Percentiles rank a stretch among this genome's conserved stretches.
These are phyloP conservation scores for Grigorovia humatica DNA, from an alignment of 805 yeast genomes.

Conservation along the genomic window DNA sequence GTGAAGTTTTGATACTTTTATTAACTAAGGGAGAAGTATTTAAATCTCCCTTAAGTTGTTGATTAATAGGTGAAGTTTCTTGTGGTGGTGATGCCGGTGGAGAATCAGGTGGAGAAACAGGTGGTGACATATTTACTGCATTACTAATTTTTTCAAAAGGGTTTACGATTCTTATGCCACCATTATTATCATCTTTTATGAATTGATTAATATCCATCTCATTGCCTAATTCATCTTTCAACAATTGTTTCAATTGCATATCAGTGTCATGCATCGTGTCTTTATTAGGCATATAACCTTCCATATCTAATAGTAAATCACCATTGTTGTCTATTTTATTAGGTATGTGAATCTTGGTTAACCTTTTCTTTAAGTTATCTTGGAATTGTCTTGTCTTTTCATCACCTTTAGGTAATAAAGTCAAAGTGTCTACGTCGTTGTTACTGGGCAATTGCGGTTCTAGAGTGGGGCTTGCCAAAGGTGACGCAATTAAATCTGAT, in stretches of 20 bases:
- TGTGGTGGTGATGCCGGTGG: neutral
- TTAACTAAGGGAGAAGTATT: neutral
- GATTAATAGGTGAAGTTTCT: neutral
- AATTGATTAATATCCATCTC: constrained; percentile 37
- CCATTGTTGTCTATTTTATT: constrained; percentile 83
- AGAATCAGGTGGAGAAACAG: neutral
- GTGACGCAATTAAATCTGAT: constrained; percentile 70
- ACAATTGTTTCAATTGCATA: constrained; percentile 57
- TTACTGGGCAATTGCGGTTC: constrained; percentile 39
- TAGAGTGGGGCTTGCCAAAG: constrained; percentile 57
- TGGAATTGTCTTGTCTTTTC: constrained; percentile 8
- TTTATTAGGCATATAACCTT: constrained; percentile 86
- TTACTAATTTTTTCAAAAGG: constrained; percentile 18
- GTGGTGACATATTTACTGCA: constrained; percentile 9
- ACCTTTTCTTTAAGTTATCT: constrained; percentile 47
- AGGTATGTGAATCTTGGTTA: constrained; percentile 70
- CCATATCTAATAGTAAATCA: constrained; percentile 83
- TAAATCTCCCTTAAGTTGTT: too few relatives aligned
- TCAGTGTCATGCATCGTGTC: constrained; percentile 70
- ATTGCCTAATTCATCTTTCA: constrained; percentile 64
- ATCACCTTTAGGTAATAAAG: constrained; percentile 3
- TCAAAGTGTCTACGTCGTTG: constrained; percentile 12
- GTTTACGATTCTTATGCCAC: constrained; percentile 50
- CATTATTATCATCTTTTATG: constrained; percentile 51
- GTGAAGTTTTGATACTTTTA: neutral